Conservation (phyloP, 495 filamentous ascomycete genomes). For the Immersiella caudata region DNA sequence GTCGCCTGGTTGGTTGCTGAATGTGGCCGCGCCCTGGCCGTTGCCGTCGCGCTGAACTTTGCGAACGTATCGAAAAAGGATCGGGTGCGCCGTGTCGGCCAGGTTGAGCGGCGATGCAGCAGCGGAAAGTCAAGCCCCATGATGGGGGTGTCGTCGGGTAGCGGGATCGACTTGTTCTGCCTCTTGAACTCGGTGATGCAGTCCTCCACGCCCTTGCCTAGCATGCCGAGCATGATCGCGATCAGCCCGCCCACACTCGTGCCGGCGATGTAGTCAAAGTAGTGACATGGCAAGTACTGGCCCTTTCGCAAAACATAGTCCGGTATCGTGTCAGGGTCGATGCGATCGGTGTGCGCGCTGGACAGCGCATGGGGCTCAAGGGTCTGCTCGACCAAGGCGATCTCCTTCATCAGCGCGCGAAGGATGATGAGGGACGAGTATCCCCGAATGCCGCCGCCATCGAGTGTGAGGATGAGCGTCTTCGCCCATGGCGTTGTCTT, state of each 20-base stretch:
- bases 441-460: slow-evolving; percentile 39
- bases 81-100: slow-evolving; percentile 35
- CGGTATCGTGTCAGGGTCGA: slow-evolving; percentile 43
- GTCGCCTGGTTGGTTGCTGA: slow-evolving; percentile 3
- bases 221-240: slow-evolving; percentile 42
- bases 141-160: slow-evolving; percentile 26
- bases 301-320: slow-evolving; percentile 43
- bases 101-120: slow-evolving; percentile 31
- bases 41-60: slow-evolving; percentile 32
- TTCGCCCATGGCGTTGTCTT: slow-evolving; percentile 35
- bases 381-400: slow-evolving; percentile 31
- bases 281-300: slow-evolving; percentile 54
- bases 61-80: slow-evolving; percentile 40
- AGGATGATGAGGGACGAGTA: slow-evolving; percentile 39
- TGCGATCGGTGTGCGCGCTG: slow-evolving; percentile 33
- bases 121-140: slow-evolving; percentile 33
- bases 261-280: slow-evolving; percentile 47
- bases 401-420: slow-evolving; percentile 34
- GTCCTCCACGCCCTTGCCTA: slow-evolving; percentile 34
- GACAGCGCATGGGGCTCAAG: slow-evolving; percentile 27
- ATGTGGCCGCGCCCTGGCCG: slow-evolving; percentile 8
- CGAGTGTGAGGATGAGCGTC: slow-evolving; percentile 36
- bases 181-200: slow-evolving; percentile 37
- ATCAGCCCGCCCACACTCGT: slow-evolving; percentile 43
- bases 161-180: slow-evolving; percentile 36